Evolutionary conservation across 495 filamentous ascomycete species (phyloP).

Genomic region (Chaetomium cochliodes): DNA sequence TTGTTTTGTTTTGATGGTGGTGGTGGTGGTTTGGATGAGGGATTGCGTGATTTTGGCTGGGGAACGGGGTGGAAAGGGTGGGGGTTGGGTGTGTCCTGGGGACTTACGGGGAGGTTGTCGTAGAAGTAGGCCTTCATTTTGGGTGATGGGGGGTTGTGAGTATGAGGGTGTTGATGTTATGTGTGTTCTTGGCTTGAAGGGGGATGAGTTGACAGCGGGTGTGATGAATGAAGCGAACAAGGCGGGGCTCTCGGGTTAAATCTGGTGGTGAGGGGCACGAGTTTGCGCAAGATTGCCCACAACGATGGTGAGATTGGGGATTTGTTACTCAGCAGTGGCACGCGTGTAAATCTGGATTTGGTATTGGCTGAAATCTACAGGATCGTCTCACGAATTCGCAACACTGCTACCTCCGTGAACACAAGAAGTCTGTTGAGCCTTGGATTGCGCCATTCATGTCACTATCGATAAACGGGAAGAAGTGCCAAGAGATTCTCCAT

Average conservation of each 20-base stretch:
- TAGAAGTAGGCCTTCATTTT: slow-evolving; percentile 83
- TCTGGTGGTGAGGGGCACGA: slow-evolving; percentile 23
- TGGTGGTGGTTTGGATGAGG: background rate
- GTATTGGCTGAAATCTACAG: slow-evolving; percentile 10
- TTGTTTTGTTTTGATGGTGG: slow-evolving; percentile 1
- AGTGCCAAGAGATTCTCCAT: background rate
- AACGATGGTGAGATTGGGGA: background rate
- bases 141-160: background rate
- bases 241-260: slow-evolving; percentile 17
- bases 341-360: background rate
- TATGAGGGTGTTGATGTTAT: background rate
- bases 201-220: background rate
- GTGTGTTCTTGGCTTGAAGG: background rate
- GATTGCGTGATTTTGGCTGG: too few species aligned
- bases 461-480: background rate
- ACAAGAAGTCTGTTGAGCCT: background rate
- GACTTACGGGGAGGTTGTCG: slow-evolving; percentile 71
- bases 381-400: background rate
- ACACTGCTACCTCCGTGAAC: background rate
- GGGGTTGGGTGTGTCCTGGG: background rate
- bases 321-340: slow-evolving; percentile 13
- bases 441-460: background rate
- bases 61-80: too few species aligned
- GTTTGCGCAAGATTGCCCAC: background rate
- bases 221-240: slow-evolving; percentile 2